phyloP scores from a whole-genome alignment of 495 filamentous ascomycete species.

The Neurospora sp. region DNA sequence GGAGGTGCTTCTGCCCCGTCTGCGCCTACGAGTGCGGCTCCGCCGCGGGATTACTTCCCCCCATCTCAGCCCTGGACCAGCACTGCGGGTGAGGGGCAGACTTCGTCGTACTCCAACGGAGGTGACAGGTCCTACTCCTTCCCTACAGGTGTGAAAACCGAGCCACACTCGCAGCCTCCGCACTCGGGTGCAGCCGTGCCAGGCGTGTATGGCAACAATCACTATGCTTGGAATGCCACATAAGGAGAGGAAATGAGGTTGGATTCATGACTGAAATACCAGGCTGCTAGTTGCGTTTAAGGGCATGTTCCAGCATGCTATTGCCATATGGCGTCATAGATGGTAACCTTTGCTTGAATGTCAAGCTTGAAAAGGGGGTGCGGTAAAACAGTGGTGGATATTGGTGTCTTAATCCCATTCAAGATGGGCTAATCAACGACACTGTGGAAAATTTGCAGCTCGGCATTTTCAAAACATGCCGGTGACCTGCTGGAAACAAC shows the following conservation, averaged over 20 bases:
- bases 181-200: slow-evolving; percentile 5
- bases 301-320: neutral
- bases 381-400: neutral
- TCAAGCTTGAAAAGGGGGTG: neutral
- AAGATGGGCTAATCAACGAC: neutral
- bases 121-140: slow-evolving; percentile 30
- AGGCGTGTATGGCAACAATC: slow-evolving; percentile 7
- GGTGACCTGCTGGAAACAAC: neutral
- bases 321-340: neutral
- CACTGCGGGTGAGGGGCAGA: slow-evolving; percentile 28
- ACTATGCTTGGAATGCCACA: slow-evolving; percentile 19
- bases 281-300: neutral
- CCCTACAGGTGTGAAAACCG: slow-evolving; percentile 13
- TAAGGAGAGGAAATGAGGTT: neutral
- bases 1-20: slow-evolving; percentile 1
- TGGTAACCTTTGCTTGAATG: neutral
- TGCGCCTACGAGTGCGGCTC: slow-evolving; percentile 15
- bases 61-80: slow-evolving; percentile 34
- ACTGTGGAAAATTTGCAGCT: neutral
- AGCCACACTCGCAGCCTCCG: slow-evolving; percentile 4
- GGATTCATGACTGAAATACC: neutral
- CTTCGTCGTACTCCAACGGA: slow-evolving; percentile 25
- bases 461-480: neutral
- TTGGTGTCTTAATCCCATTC: neutral
- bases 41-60: slow-evolving; percentile 38